A percentile compares a stretch with the other conserved stretches of the same genome.
phyloP scores from a whole-genome alignment of 331 rosid species.

The Dryas integrifolia region DNA sequence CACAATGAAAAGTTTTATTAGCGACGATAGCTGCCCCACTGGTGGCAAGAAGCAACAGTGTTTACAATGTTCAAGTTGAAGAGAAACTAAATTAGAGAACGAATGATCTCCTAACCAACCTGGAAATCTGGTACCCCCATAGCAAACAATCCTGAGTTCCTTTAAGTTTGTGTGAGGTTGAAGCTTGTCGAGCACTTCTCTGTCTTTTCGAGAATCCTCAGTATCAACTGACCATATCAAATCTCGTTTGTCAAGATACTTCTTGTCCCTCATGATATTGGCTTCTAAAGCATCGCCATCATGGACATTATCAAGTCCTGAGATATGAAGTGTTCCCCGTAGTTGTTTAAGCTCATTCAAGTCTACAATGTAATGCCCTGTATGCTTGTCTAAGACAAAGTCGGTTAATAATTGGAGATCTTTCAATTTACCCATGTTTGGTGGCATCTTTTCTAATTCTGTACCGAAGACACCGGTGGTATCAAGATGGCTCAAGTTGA shows the following conservation, averaged over 20 bases:
- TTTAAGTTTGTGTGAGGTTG: background rate
- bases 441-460: too few species aligned
- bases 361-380: too few species aligned
- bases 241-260: background rate
- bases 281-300: background rate
- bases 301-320: background rate
- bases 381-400: too few species aligned
- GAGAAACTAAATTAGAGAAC: background rate
- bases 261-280: background rate
- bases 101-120: conserved; percentile 9
- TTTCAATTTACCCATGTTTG: too few species aligned
- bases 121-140: conserved; percentile 9
- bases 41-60: conserved; percentile 3
- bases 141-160: background rate
- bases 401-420: too few species aligned
- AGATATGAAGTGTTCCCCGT: background rate
- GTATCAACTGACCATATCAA: background rate
- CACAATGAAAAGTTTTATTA: background rate
- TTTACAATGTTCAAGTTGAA: background rate
- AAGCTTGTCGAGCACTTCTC: background rate
- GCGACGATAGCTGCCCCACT: conserved; percentile 13
- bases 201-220: background rate
- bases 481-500: too few species aligned
- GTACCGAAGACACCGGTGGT: too few species aligned
- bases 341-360: background rate